Evolutionary conservation across 768 basidiomycete genomes (phyloP), one percentile per base, ranked within the genome.

Genomic region (Nidularia sp.): DNA sequence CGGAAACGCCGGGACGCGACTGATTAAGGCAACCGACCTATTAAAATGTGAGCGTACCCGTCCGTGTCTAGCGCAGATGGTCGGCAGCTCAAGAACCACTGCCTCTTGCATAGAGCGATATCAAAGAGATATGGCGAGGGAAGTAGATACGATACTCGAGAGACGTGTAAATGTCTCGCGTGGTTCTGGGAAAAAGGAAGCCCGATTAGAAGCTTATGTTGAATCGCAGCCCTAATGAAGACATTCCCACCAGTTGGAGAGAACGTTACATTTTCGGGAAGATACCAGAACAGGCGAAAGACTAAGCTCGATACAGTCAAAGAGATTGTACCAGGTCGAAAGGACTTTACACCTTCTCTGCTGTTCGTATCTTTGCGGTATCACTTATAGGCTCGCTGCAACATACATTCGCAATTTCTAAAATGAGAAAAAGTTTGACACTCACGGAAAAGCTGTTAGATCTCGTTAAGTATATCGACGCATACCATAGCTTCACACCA

Each of bases 111-210:
- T 9, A 43, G 7, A 34, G 43, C 15, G 7, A 31, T 9, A 22
- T 43, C 29, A 22, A n/a, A 35, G 15, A 12, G 34, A 8, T 29
- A 50, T 35, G 35, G 49, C 13, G 33, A 50, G 42, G 50, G 43
- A 45, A 51, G 22, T 31, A 45, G 8, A 29, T n/a, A 35, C n/a
- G 15, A 22, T 15, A 31, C 50, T 51, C 31, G 25, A 25, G 25
- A 45, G 25, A 25, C 12, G 43, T 45, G 50, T 51, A 10, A 51
- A 43, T 8, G 50, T 22, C 34, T 51, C 50, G 50, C 42, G 42
- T 51, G 50, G 50, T 34, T 45, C 50, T 51, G 50, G 42, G 50
- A 51, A 29, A 50, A 51, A 39, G 22, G 43, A 48, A 35, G 47
- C 12, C 12, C 12, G 12, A 45, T n/a, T n/a, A n/a, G 13, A 45